A percentile compares a stretch with the other conserved stretches of the same genome.
phyloP scores from a whole-genome alignment of 805 yeast species.

The Metschnikowia rubicola region DNA sequence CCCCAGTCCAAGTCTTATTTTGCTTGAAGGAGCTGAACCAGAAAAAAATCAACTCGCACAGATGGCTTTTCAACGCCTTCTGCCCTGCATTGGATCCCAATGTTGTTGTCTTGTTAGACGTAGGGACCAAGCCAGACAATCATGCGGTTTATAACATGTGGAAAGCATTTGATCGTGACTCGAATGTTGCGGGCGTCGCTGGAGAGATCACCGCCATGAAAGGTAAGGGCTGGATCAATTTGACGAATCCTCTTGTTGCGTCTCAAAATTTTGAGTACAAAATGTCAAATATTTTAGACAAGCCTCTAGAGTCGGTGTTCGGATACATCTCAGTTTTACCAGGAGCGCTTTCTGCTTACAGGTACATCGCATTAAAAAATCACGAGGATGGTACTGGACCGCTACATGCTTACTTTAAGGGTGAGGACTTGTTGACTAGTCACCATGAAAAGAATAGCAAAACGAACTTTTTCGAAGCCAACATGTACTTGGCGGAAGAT shows the following conservation, averaged over 20 bases:
- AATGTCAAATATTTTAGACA: slow-evolving; percentile 93
- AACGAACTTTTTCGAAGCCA: slow-evolving; percentile 87
- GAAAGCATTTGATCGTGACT: slow-evolving; percentile 96
- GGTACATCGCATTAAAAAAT: slow-evolving; percentile 81
- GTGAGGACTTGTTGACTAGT: slow-evolving; percentile 54
- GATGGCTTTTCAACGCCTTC: slow-evolving; percentile 95
- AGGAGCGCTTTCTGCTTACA: slow-evolving; percentile 92
- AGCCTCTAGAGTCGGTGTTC: slow-evolving; percentile 87
- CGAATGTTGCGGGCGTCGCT: slow-evolving; percentile 98
- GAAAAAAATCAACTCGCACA: slow-evolving; percentile 93
- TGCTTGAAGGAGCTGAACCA: slow-evolving; percentile 90
- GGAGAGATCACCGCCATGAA: slow-evolving; percentile 96
- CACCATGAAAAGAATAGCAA: slow-evolving; percentile 32
- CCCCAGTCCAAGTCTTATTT: slow-evolving; percentile 91
- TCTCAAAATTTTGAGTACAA: slow-evolving; percentile 96
- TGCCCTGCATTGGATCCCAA: slow-evolving; percentile 92
- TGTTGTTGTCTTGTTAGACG: slow-evolving; percentile 85
- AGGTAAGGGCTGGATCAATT: slow-evolving; percentile 79
- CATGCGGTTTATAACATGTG: slow-evolving; percentile 89
- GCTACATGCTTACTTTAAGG: slow-evolving; percentile 80
- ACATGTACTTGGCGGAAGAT: slow-evolving; percentile 39
- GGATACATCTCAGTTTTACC: slow-evolving; percentile 94
- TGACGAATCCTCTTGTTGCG: slow-evolving; percentile 88
- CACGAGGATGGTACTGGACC: slow-evolving; percentile 94
- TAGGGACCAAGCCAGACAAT: slow-evolving; percentile 94